Percentiles rank a stretch among this genome's conserved stretches.
Evolutionary conservation across 2,329 filamentous ascomycete species (phyloP).

Genomic region (Geosmithia morbida): DNA sequence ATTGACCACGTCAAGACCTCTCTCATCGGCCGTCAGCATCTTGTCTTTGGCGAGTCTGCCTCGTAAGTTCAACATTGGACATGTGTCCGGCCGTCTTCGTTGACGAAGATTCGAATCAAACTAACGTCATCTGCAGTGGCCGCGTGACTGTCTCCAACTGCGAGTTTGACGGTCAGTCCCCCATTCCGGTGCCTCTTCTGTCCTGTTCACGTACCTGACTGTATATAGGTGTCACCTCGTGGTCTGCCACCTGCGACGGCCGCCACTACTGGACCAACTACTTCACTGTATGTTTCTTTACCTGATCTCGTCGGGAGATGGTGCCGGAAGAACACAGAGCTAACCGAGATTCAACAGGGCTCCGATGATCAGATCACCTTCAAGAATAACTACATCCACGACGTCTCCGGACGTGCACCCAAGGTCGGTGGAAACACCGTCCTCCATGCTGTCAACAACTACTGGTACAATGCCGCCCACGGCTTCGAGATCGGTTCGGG

Average conservation of each 20-base stretch:
- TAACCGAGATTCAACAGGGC: too few species aligned
- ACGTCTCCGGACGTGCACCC: slow-evolving; percentile 39
- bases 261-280: slow-evolving; percentile 28
- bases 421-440: slow-evolving; percentile 41
- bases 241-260: slow-evolving; percentile 26
- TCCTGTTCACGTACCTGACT: too few species aligned
- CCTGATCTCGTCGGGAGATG: too few species aligned
- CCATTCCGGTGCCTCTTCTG: too few species aligned
- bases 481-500: slow-evolving; percentile 37
- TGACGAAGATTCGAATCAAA: too few species aligned
- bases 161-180: slow-evolving; percentile 22
- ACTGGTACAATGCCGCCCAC: slow-evolving; percentile 41
- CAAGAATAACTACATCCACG: slow-evolving; percentile 46
- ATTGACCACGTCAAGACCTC: slow-evolving; percentile 33
- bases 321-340: too few species aligned
- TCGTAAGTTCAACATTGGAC: too few species aligned
- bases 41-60: not conserved
- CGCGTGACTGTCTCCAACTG: slow-evolving; percentile 30
- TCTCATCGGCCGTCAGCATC: slow-evolving; percentile 1
- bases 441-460: slow-evolving; percentile 49
- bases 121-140: too few species aligned
- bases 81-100: too few species aligned
- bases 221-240: slow-evolving; percentile 12
- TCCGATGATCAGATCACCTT: slow-evolving; percentile 36
- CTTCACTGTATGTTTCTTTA: not conserved